Conservation (phyloP, 2,329 filamentous ascomycete species). For the Colletotrichum sansevieriae region DNA sequence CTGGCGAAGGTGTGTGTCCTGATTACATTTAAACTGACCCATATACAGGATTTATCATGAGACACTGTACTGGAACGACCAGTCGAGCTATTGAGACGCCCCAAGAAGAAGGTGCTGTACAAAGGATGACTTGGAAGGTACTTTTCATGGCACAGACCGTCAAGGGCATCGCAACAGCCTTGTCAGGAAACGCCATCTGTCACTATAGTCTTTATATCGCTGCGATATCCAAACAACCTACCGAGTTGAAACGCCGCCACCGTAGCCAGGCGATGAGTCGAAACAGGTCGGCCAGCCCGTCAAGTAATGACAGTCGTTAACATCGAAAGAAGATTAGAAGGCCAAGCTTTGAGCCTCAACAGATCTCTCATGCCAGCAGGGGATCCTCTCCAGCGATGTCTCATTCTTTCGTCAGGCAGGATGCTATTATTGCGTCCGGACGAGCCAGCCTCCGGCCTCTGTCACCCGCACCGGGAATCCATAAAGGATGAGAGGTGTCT, state of each 20-base stretch:
- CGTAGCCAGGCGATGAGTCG: constrained; percentile 20
- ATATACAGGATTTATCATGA: constrained; percentile 54
- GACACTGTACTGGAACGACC: constrained; percentile 67
- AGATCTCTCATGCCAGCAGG: constrained; percentile 29
- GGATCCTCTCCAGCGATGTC: constrained; percentile 9
- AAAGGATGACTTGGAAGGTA: constrained; percentile 5
- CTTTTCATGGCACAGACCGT: constrained; percentile 1
- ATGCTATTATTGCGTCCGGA: constrained; percentile 23
- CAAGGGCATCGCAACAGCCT: constrained; percentile 9
- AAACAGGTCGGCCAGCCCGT: constrained; percentile 36
- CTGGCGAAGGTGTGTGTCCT: constrained; percentile 1
- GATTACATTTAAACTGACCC: constrained; percentile 27
- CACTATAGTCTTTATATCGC: constrained; percentile 28
- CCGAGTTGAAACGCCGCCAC: constrained; percentile 37
- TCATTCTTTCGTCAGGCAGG: constrained; percentile 14
- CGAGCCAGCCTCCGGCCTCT: constrained; percentile 26
- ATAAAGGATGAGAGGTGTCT: constrained; percentile 26
- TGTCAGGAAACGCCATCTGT: constrained; percentile 37
- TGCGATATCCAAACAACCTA: constrained; percentile 25
- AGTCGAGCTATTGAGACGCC: constrained; percentile 55
- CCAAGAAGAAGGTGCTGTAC: constrained; percentile 4
- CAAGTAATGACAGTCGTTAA: constrained; percentile 29
- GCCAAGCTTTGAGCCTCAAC: constrained; percentile 40
- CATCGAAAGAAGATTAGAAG: constrained; percentile 8
- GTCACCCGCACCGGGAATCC: constrained; percentile 15